A percentile compares a stretch with the other conserved stretches of the same genome.
These are phyloP conservation scores for Hypocreales sp. DNA, from an alignment of 2,329 filamentous ascomycete genomes.

Conservation along the genomic window DNA sequence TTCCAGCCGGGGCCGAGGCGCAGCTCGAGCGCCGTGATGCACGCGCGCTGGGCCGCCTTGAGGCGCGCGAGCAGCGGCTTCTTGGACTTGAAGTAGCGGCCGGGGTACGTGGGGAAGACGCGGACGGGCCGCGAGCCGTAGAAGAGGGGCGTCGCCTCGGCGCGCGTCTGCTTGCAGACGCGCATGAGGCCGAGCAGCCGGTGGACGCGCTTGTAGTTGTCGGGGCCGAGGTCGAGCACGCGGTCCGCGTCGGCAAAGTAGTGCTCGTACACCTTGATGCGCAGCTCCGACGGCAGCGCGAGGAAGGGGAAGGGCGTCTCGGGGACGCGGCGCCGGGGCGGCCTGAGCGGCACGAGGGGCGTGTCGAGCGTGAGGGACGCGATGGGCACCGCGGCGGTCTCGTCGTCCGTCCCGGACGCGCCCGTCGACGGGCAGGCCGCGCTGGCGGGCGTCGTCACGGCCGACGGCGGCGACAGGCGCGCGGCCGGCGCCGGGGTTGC, in stretches of 20 bases:
- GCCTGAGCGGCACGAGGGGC: slow-evolving; percentile 13
- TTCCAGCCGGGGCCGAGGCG: slow-evolving; percentile 60
- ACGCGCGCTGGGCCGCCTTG: slow-evolving; percentile 40
- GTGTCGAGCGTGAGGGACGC: slow-evolving; percentile 27
- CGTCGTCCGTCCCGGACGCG: slow-evolving; percentile 24
- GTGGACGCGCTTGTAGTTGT: slow-evolving; percentile 47
- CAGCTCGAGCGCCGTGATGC: slow-evolving; percentile 50
- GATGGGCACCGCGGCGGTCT: slow-evolving; percentile 23
- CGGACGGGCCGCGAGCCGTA: slow-evolving; percentile 48
- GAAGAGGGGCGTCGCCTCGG: slow-evolving; percentile 49
- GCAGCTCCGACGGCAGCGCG: slow-evolving; percentile 51
- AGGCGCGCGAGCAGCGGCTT: slow-evolving; percentile 54
- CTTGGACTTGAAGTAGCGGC: slow-evolving; percentile 57
- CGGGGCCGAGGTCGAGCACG: slow-evolving; percentile 50
- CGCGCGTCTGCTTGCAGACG: slow-evolving; percentile 43
- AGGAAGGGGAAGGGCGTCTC: slow-evolving; percentile 46
- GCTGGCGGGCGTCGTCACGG: slow-evolving; percentile 17
- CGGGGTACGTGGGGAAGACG: slow-evolving; percentile 49
- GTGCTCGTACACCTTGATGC: slow-evolving; percentile 51
- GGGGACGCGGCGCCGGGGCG: slow-evolving; percentile 15
- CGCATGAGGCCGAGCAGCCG: slow-evolving; percentile 44
- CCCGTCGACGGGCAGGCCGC: slow-evolving; percentile 21
- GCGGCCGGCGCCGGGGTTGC: slow-evolving; percentile 18
- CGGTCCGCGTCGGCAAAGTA: slow-evolving; percentile 38
- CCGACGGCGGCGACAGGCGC: slow-evolving; percentile 10